Evolutionary conservation across 345 rosid species (phyloP).

Genomic region (Cochlearia excelsa): DNA sequence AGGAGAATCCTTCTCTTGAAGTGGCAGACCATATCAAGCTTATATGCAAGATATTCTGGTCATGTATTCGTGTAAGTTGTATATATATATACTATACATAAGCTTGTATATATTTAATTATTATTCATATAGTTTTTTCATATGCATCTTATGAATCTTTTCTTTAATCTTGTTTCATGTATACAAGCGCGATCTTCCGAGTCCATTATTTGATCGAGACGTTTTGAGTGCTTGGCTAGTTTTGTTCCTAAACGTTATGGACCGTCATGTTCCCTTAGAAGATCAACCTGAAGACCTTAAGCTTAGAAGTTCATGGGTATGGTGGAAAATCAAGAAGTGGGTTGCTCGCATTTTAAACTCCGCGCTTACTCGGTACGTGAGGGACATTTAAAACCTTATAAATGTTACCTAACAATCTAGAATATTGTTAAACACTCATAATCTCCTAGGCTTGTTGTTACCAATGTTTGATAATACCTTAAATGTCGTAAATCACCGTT

Average conservation of each 20-base stretch:
- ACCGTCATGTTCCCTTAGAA: constrained; percentile 84
- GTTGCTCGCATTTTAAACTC: constrained; percentile 91
- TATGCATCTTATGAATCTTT: constrained; percentile 10
- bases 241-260: constrained; percentile 83
- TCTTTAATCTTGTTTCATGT: constrained; percentile 10
- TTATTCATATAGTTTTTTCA: not conserved
- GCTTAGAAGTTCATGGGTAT: constrained; percentile 94
- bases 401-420: no score
- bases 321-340: constrained; percentile 99
- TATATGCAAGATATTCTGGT: constrained; percentile 98
- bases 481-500: no score
- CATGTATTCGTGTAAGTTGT: constrained; percentile 86
- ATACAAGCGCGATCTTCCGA: constrained; percentile 86
- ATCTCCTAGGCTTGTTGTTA: no score
- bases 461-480: no score
- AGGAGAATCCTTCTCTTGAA: constrained; percentile 78
- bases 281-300: constrained; percentile 91
- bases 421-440: no score
- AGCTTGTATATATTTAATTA: no score
- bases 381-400: not conserved
- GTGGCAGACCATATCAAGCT: constrained; percentile 96
- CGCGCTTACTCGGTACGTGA: constrained; percentile 73
- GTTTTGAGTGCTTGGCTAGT: constrained; percentile 93
- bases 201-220: constrained; percentile 75
- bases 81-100: not conserved